Evolutionary conservation across 2,329 filamentous ascomycete genomes (phyloP).

Genomic region (Zymoseptoria passerinii): DNA sequence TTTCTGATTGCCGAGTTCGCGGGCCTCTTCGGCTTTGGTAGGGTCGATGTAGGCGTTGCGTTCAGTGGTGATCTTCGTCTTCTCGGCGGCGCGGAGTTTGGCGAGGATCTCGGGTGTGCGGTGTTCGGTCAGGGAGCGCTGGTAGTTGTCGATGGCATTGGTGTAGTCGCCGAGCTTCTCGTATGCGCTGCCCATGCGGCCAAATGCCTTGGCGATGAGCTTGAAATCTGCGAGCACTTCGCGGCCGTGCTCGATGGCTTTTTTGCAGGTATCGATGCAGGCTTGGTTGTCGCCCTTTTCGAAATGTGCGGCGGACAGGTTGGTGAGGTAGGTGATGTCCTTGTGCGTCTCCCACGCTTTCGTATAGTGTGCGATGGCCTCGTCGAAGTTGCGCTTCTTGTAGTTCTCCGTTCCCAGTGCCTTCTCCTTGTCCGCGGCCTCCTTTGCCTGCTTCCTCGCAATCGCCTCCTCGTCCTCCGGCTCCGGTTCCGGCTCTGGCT

Average conservation of each 20-base stretch:
- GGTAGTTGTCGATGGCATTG: slow-evolving; percentile 79
- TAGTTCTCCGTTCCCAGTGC: slow-evolving; percentile 87
- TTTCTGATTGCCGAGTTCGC: slow-evolving; percentile 88
- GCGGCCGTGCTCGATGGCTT: slow-evolving; percentile 84
- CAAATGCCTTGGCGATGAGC: slow-evolving; percentile 94
- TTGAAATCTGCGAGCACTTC: slow-evolving; percentile 93
- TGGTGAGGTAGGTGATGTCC: slow-evolving; percentile 97
- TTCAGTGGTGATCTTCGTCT: slow-evolving; percentile 67
- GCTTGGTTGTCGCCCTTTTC: slow-evolving; percentile 93
- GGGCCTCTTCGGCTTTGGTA: slow-evolving; percentile 86
- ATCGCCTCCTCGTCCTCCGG: slow-evolving; percentile 72
- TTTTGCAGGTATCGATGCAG: slow-evolving; percentile 75
- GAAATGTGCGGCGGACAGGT: slow-evolving; percentile 85
- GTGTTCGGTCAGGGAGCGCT: slow-evolving; percentile 91
- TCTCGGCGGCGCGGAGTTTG: slow-evolving; percentile 87
- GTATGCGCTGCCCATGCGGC: slow-evolving; percentile 86
- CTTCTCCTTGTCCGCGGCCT: slow-evolving; percentile 90
- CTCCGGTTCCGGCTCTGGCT: slow-evolving; percentile 57
- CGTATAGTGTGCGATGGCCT: slow-evolving; percentile 85
- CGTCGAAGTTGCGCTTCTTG: slow-evolving; percentile 96
- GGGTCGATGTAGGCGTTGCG: slow-evolving; percentile 80
- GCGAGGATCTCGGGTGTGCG: slow-evolving; percentile 87
- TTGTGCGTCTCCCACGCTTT: slow-evolving; percentile 93
- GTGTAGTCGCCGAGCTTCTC: slow-evolving; percentile 78
- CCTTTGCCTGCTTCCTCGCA: slow-evolving; percentile 84